Evolutionary conservation across 208 protist genomes (phyloP), one percentile per base, ranked within the genome.

Genomic region (Porcisia hertigi): DNA sequence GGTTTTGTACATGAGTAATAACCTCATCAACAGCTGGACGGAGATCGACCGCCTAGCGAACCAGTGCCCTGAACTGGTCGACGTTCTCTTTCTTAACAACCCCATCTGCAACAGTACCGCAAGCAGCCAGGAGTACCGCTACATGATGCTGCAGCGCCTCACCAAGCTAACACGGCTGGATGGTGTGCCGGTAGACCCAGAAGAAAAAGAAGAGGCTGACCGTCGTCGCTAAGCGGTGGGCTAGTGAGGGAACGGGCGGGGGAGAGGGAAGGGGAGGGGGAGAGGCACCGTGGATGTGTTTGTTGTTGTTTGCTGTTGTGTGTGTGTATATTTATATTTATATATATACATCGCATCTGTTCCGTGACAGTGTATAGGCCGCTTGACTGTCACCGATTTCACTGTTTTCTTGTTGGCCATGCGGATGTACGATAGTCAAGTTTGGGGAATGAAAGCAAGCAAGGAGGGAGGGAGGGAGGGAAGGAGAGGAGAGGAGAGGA

Each of bases 1-100:
- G 60, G 86, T 97, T 39, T 80, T 99, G 34, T 99, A 96, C 77
- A 98, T 98, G 89, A 93, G 88, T 77, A 98, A 99, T 83, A 99
- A 99, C 83, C 87, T 97, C n/a, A 94, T 99, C 76, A 89, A 82
- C 75, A 97, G 91, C 75, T 98, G 96, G 95, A 92, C 88, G 8
- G 97, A 99, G 80, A 91, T 99, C 69, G 96, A 98, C 67, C 82
- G 94, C 23, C 81, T 98, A 7, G 88, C 89, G 30, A 98, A 97
- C 69, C 92, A 98, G 78, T 94, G 97, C 65, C 92, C 97, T 11
- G 93, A 98, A 77, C 77, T 99, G 30, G 80, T 86, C 30, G 97
- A 99, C 25, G 88, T 98, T 49, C 87, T 98, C 16, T 96, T 99
- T 65, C 25, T 98, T 34, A 97, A 97, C 63, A 99, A 99, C 84